Base-by-base conservation (phyloP, 495 filamentous ascomycete species). In the Aspergillus leporis region DNA sequence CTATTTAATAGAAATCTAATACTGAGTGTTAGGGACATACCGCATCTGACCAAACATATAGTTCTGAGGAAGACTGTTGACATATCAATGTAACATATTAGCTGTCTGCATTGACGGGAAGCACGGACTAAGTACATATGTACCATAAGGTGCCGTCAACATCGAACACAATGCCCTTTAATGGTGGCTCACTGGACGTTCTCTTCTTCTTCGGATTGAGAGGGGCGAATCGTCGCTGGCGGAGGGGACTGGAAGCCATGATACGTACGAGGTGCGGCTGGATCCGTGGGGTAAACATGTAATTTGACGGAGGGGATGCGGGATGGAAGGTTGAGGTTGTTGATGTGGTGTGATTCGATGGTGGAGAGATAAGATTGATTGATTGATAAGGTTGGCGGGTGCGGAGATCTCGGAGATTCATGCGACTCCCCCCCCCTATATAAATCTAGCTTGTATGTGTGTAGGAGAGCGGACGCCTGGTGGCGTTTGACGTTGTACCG, bases 11-110 rank as follows among this genome's bases (percentile, higher is more conserved):
- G 13, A 3, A 45, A 12, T 9, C 50, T 16, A 22, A 40, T 4
- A 22, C 25, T n/a, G 16, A 5, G 49, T 18, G 40, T 41, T 41
- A 52, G 19, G 22, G 25, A 69, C 79, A 22, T 75, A 74, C 78
- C 92, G 88, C 91, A 97, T 96, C 61, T 90, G 77, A 1, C 68
- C 61, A 81, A 97, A 97, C 94, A 98, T 97, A 81, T 95, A 91
- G 64, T 87, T 92, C 78, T 97, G 94, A 0, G 93, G 94, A 47
- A 90, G 77, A 69, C 93, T 93, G 60, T 45, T 18, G 4, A 9
- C 43, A 23, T 23, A 23, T 22, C 18, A 22, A 54, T 30, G 36
- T 2, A 22, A 30, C 25, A 25, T 12, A 31, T 55, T 22, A 30
- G n/a, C n/a, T 32, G 0, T 31, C 16, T 45, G 28, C 4, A 7